Evolutionary conservation across 2,329 filamentous ascomycete genomes (phyloP).

Genomic region (Paraphoma sp.): DNA sequence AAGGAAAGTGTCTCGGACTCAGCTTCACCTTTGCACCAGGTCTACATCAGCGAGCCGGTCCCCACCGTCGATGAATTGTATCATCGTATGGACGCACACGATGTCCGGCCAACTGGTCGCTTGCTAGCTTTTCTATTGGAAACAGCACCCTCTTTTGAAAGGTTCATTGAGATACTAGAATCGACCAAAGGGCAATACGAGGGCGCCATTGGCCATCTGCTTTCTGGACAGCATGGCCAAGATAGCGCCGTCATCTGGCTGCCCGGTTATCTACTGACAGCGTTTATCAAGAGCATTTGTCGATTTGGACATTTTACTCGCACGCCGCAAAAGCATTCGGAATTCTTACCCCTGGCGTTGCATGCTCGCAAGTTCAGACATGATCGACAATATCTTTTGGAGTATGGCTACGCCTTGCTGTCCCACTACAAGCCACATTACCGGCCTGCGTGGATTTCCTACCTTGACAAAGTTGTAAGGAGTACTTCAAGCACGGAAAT

Average conservation of each 20-base stretch:
- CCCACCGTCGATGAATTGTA: constrained; percentile 68
- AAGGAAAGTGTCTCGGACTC: constrained; percentile 62
- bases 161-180: constrained; percentile 26
- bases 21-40: constrained; percentile 68
- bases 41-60: constrained; percentile 66
- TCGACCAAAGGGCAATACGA: constrained; percentile 20
- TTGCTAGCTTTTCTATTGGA: constrained; percentile 65
- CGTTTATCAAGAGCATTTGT: constrained; percentile 42
- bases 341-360: constrained; percentile 14
- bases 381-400: constrained; percentile 33
- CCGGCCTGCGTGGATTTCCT: constrained; percentile 39
- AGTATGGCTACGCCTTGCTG: constrained; percentile 40
- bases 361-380: constrained; percentile 24
- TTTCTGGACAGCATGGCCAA: constrained; percentile 23
- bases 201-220: constrained; percentile 28
- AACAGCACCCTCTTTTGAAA: constrained; percentile 33
- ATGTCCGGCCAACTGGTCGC: constrained; percentile 56
- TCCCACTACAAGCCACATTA: constrained; percentile 28
- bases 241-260: constrained; percentile 11
- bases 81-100: constrained; percentile 60
- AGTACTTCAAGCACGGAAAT: constrained; percentile 5
- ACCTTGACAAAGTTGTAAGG: constrained; percentile 30
- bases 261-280: constrained; percentile 33
- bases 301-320: constrained; percentile 32
- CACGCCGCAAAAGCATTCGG: constrained; percentile 4